These are phyloP conservation scores for Dictyostelium capitatum DNA, from an alignment of 78 protist species.

Conservation along the genomic window DNA sequence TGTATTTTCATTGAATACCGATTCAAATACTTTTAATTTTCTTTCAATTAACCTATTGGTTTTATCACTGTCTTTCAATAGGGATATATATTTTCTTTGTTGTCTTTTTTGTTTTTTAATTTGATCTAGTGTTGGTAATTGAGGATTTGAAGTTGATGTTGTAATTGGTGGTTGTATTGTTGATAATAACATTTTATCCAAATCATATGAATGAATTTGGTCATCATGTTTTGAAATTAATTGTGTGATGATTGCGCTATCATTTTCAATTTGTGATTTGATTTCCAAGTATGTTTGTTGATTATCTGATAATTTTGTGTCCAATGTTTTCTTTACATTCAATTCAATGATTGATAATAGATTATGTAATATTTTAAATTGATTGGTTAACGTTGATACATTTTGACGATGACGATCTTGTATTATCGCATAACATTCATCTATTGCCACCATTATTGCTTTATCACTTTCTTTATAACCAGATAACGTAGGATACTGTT, in stretches of 20 bases:
- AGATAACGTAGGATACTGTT: not conserved
- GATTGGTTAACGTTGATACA: not conserved
- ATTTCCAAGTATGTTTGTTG: not conserved
- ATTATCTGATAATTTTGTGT: not conserved
- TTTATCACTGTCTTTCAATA: conserved; percentile 10
- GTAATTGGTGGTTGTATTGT: not conserved
- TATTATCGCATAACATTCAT: not conserved
- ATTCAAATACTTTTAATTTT: not conserved
- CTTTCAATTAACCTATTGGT: not conserved
- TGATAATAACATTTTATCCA: not conserved
- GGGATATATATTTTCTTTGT: not conserved
- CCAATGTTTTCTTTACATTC: not conserved
- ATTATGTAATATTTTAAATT: not conserved
- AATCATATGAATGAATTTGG: not conserved
- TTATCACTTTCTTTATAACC: conserved; percentile 5
- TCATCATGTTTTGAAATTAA: not conserved
- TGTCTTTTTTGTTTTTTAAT: not conserved
- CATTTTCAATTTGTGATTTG: not conserved
- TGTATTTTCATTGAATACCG: not conserved
- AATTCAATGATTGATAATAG: not conserved
- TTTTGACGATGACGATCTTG: not conserved
- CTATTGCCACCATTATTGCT: not conserved
- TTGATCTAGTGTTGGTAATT: not conserved
- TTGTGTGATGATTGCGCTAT: not conserved
- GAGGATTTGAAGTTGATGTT: not conserved